Percentiles rank a stretch among this genome's conserved stretches.
phyloP scores from a whole-genome alignment of 2,329 filamentous ascomycete genomes.

The Xylariales sp. region DNA sequence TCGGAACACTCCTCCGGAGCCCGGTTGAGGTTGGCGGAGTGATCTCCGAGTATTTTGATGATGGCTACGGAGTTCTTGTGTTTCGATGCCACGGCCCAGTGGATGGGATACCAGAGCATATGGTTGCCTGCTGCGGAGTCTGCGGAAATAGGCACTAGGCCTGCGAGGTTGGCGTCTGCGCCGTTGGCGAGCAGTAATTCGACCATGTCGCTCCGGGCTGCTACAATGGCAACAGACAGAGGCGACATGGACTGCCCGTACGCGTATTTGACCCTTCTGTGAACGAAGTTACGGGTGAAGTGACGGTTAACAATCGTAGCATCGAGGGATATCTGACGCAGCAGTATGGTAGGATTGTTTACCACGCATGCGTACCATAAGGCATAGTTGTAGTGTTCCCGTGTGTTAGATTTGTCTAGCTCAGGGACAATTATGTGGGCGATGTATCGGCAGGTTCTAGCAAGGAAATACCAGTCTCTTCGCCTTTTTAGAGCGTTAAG shows the following conservation, averaged over 20 bases:
- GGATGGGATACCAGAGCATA: constrained; percentile 26
- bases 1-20: not conserved
- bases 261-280: not conserved
- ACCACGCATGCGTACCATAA: constrained; percentile 27
- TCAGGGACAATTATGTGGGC: constrained; percentile 13
- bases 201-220: constrained; percentile 4
- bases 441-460: constrained; percentile 17
- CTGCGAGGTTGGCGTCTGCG: constrained; percentile 26
- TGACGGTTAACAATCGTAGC: constrained; percentile 13
- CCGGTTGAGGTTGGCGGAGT: constrained; percentile 28
- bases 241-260: constrained; percentile 21
- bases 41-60: constrained; percentile 20
- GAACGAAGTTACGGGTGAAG: not conserved
- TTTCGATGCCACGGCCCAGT: constrained; percentile 24
- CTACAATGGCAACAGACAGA: constrained; percentile 15
- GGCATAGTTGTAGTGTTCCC: not conserved
- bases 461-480: constrained; percentile 28
- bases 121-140: accelerated
- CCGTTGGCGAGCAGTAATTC: constrained; percentile 26
- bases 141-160: not conserved
- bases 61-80: constrained; percentile 16
- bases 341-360: constrained; percentile 15
- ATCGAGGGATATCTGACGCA: constrained; percentile 16
- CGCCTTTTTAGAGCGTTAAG: constrained; percentile 6
- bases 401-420: constrained; percentile 12